Percentiles rank a stretch among this genome's conserved stretches.
Evolutionary conservation across 108 stramenopile genomes (phyloP).

Genomic region (Mediolabrus comicus): DNA sequence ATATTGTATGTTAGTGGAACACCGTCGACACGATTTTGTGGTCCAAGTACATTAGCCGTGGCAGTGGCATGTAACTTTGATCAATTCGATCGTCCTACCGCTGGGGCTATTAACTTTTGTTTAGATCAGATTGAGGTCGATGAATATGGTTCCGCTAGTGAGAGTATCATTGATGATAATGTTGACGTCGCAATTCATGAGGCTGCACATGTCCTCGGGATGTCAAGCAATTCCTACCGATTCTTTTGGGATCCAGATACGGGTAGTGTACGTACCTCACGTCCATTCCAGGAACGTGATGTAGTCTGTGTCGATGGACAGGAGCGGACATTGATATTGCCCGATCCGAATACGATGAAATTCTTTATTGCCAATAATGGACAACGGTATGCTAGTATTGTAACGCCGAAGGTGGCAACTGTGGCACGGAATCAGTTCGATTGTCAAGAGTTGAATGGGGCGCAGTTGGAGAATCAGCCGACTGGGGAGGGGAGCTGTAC

Average conservation of each 20-base stretch:
- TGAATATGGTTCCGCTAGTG: constrained; percentile 55
- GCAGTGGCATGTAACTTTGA: constrained; percentile 78
- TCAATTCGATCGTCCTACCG: constrained; percentile 78
- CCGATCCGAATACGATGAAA: constrained; percentile 74
- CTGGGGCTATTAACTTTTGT: constrained; percentile 82
- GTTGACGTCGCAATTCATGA: constrained; percentile 82
- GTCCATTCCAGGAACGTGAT: constrained; percentile 61
- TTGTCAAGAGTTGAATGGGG: constrained; percentile 63
- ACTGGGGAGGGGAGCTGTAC: constrained; percentile 76
- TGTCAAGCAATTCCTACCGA: constrained; percentile 72
- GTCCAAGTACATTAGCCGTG: constrained; percentile 71
- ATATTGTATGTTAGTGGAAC: constrained; percentile 77
- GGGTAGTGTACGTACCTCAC: constrained; percentile 60
- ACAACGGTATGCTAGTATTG: constrained; percentile 74
- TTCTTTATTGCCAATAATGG: constrained; percentile 65
- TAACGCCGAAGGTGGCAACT: constrained; percentile 73
- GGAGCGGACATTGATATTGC: constrained; percentile 57
- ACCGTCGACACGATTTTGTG: constrained; percentile 70
- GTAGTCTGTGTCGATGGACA: constrained; percentile 80
- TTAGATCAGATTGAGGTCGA: constrained; percentile 69
- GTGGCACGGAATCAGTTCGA: constrained; percentile 85
- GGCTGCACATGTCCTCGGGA: constrained; percentile 76
- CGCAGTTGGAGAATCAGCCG: constrained; percentile 83
- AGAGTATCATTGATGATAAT: constrained; percentile 67
- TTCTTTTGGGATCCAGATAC: constrained; percentile 84